Evolutionary conservation across 2,329 filamentous ascomycete genomes (phyloP).

Genomic region (Aspergillus sp.): DNA sequence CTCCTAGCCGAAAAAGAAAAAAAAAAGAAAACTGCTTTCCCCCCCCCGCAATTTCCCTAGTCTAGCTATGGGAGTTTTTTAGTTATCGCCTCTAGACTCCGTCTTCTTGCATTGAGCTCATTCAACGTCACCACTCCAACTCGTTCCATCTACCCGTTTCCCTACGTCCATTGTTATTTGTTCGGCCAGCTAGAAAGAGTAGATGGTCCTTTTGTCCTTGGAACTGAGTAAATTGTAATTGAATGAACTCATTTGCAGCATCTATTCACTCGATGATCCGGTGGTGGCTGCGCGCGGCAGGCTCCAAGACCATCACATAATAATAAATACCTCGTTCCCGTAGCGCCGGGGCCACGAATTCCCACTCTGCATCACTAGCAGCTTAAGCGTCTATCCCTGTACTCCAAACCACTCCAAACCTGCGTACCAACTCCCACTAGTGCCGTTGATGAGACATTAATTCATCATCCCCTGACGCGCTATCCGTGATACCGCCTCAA

Average conservation of each 20-base stretch:
- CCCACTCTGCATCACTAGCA: not conserved
- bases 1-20: not conserved
- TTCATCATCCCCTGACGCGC: slow-evolving; percentile 12
- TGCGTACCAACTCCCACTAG: slow-evolving; percentile 4
- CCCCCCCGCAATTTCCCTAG: slow-evolving; percentile 6
- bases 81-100: slow-evolving; percentile 8
- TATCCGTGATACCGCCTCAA: slow-evolving; percentile 14
- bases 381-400: not conserved
- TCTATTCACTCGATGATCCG: not conserved
- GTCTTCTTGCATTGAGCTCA: slow-evolving; percentile 15
- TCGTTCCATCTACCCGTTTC: slow-evolving; percentile 18
- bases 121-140: slow-evolving; percentile 25
- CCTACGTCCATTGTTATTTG: slow-evolving; percentile 5
- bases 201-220: slow-evolving; percentile 5
- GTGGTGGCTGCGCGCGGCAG: not conserved
- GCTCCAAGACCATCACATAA: not conserved
- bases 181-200: not conserved
- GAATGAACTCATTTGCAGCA: not conserved
- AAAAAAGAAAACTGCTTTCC: not conserved
- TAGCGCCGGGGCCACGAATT: not conserved
- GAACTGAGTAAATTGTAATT: not conserved
- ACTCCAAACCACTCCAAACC: slow-evolving; percentile 1
- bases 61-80: not conserved
- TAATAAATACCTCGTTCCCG: slow-evolving; percentile 8
- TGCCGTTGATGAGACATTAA: slow-evolving; percentile 22